Base-by-base conservation (phyloP, 2,329 filamentous ascomycete species). In the Beauveria asiatica region DNA sequence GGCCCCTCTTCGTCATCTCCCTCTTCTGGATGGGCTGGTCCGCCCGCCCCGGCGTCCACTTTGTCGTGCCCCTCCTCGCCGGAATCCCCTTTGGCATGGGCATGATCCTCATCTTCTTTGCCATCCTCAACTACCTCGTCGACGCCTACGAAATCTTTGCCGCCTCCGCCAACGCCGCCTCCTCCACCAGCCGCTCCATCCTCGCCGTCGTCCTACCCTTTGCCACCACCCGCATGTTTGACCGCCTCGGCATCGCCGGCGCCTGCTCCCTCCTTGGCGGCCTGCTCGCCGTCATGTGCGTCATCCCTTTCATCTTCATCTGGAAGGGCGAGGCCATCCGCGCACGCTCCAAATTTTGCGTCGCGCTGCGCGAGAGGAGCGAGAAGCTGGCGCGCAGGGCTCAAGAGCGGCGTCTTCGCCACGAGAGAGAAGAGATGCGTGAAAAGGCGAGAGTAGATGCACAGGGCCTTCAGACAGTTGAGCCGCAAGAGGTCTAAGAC, bases 161-260 rank as follows among this genome's bases (percentile, higher is more conserved):
- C 52, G 85, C 86, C 68, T 85, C 87, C 23, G 92, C 89, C 68
- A 97, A 82, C 49, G 93, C 94, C 69, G 88, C 78, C 57, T 96
- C 76, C 75, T 97, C 94, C 60, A 96, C 75, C 75, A 96, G 89
- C 1, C 92, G 94, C 59, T 94, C 94, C 88, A 90, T 97, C 72
- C 95, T 93, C 1, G 90, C 92, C 49, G 92, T 96, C 0, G 73
- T 85, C 1, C 74, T 88, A 50, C 84, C 85, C 4, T 74, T 88
- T 19, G 80, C 80, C 11, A 79, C 79, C 3, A 70, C 73, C 2
- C 74, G 73, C 61, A 81, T 83, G 77, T 83, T 83, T 62, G 61
- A 64, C 2, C 68, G 67, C 3, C 72, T 83, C 1, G 76, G 76
- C 2, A 78, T 83, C 21, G 65, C 73, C 1, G 79, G 80, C 1